Conservation (phyloP, 768 basidiomycete species). For the Suillus occidentalis region DNA sequence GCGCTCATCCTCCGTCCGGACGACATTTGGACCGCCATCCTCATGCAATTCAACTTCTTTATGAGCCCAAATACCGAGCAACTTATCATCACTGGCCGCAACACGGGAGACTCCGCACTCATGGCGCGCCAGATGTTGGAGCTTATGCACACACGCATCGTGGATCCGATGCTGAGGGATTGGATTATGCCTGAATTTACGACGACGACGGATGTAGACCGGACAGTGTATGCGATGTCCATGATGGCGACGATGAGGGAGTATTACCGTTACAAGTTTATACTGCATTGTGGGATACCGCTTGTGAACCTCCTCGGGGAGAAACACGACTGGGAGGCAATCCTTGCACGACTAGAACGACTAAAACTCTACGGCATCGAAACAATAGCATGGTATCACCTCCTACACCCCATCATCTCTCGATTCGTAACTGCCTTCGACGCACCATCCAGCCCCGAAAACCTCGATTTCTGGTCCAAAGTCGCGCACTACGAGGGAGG, state of each 20-base stretch:
- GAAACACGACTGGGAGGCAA: constrained; percentile 21
- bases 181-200: constrained; percentile 32
- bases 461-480: constrained; percentile 41
- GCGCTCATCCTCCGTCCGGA: constrained; percentile 41
- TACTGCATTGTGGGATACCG: constrained; percentile 16
- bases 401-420: constrained; percentile 30
- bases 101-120: constrained; percentile 29
- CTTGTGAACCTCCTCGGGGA: constrained; percentile 24
- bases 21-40: constrained; percentile 45
- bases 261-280: constrained; percentile 19
- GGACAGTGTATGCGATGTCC: constrained; percentile 24
- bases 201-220: constrained; percentile 30
- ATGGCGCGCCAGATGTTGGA: constrained; percentile 26
- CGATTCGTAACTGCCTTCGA: constrained; percentile 31
- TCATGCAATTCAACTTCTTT: constrained; percentile 38
- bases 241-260: constrained; percentile 30
- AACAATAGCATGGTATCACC: constrained; percentile 20
- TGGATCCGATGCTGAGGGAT: constrained; percentile 23
- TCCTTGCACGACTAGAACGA: constrained; percentile 23
- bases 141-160: constrained; percentile 25
- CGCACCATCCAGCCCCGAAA: constrained; percentile 21
- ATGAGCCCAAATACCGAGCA: constrained; percentile 33
- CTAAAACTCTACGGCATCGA: constrained; percentile 19
- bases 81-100: constrained; percentile 18
- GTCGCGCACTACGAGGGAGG: constrained; percentile 27